phyloP scores from a whole-genome alignment of 2,329 filamentous ascomycete species.

The Magnaporthiopsis poae region DNA sequence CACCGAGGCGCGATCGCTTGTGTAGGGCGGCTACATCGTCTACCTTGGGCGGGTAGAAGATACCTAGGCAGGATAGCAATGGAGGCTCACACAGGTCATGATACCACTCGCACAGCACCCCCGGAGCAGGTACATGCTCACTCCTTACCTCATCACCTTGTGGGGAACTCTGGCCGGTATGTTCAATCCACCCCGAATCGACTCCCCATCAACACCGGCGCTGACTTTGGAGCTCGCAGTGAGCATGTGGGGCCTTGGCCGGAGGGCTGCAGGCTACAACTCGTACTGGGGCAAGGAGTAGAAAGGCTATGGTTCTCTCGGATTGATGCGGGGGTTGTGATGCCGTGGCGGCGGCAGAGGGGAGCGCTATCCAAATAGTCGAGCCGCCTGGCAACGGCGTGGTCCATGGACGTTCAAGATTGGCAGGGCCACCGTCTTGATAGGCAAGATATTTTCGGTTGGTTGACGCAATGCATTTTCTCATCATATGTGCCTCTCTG shows the following conservation, averaged over 20 bases:
- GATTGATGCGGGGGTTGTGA: neutral
- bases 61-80: conserved; percentile 1
- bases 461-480: neutral
- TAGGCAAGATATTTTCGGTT: neutral
- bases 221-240: conserved; percentile 25
- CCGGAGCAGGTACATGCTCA: conserved; percentile 54
- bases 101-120: conserved; percentile 44
- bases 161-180: conserved; percentile 54
- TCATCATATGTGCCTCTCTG: neutral
- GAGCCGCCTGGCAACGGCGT: neutral
- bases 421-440: neutral
- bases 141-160: conserved; percentile 57
- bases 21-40: neutral
- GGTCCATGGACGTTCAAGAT: neutral
- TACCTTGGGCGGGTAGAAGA: conserved; percentile 1
- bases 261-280: conserved; percentile 69
- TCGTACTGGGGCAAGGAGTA: conserved; percentile 46
- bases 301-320: neutral
- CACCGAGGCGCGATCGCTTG: conserved; percentile 1
- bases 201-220: neutral
- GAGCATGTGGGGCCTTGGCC: conserved; percentile 61
- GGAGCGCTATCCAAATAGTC: neutral
- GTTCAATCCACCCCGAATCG: conserved; percentile 23
- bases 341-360: neutral
- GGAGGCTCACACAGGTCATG: conserved; percentile 15